Conservation (phyloP, 768 basidiomycete species). For the Macrolepiota fuliginosa region DNA sequence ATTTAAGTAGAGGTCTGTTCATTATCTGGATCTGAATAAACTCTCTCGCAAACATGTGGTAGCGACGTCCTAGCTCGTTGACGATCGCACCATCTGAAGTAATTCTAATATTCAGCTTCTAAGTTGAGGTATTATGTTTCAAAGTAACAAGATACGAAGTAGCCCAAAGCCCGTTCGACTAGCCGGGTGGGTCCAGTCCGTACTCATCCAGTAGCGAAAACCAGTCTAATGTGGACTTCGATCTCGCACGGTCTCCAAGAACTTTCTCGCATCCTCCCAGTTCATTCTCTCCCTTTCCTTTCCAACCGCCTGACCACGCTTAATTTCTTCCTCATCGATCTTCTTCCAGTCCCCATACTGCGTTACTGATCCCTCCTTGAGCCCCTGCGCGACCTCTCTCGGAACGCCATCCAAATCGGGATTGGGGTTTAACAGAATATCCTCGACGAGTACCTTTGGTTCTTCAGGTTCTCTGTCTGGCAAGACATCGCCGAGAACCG, state of each 20-base stretch:
- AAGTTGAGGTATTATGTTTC: no score
- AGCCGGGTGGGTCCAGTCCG: no score
- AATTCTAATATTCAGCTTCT: no score
- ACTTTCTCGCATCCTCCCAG: constrained; percentile 55
- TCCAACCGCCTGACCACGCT: constrained; percentile 48
- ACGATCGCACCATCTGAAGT: no score
- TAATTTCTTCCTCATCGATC: constrained; percentile 71
- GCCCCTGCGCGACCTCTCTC: constrained; percentile 40
- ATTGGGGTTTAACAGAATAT: constrained; percentile 27
- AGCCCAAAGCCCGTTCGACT: no score
- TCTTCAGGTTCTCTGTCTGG: constrained; percentile 3
- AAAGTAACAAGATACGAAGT: no score
- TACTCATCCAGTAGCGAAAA: no score
- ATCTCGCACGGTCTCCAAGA: constrained; percentile 13
- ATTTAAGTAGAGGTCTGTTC: no score
- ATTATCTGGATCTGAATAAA: no score
- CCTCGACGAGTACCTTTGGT: constrained; percentile 12
- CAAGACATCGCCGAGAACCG: constrained; percentile 59
- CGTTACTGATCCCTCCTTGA: constrained; percentile 44
- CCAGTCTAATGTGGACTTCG: not conserved
- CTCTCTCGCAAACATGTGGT: no score
- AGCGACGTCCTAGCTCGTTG: no score
- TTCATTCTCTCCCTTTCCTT: constrained; percentile 79
- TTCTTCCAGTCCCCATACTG: constrained; percentile 73
- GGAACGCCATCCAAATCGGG: constrained; percentile 49